These are phyloP conservation scores for Camellia lanceoleosa DNA, from an alignment of 148 eudicot genomes.

Conservation along the genomic window DNA sequence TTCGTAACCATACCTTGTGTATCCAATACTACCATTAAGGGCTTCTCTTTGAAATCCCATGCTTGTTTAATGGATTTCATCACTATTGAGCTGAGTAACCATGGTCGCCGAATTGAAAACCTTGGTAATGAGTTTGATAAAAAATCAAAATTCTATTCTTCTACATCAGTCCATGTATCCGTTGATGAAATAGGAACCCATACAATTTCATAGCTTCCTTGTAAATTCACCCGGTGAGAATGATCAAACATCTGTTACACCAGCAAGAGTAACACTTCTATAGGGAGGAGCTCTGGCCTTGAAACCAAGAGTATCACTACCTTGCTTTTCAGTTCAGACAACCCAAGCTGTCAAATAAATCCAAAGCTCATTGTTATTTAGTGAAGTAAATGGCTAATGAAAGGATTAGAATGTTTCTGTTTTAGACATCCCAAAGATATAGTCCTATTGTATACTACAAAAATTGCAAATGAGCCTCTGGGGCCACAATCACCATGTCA, in stretches of 20 bases:
- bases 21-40: conserved; percentile 72
- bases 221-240: conserved; percentile 20
- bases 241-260: conserved; percentile 48
- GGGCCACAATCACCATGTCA: too few species aligned
- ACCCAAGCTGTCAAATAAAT: conserved; percentile 33
- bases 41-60: conserved; percentile 48
- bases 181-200: conserved; percentile 62
- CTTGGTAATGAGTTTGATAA: conserved; percentile 66
- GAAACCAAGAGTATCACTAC: conserved; percentile 60
- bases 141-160: conserved; percentile 31
- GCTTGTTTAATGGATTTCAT: conserved; percentile 41
- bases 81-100: conserved; percentile 42
- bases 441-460: too few species aligned
- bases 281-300: conserved; percentile 51
- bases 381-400: neutral
- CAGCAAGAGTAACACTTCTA: conserved; percentile 45
- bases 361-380: neutral
- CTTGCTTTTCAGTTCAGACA: conserved; percentile 52
- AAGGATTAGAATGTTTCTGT: neutral
- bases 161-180: conserved; percentile 40
- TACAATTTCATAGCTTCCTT: conserved; percentile 39
- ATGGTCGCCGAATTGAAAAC: conserved; percentile 53
- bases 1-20: conserved; percentile 44
- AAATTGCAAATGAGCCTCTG: too few species aligned
- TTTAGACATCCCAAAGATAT: too few species aligned